Base-by-base conservation (phyloP, 2,329 filamentous ascomycete species). In the Neonectria hederae region DNA sequence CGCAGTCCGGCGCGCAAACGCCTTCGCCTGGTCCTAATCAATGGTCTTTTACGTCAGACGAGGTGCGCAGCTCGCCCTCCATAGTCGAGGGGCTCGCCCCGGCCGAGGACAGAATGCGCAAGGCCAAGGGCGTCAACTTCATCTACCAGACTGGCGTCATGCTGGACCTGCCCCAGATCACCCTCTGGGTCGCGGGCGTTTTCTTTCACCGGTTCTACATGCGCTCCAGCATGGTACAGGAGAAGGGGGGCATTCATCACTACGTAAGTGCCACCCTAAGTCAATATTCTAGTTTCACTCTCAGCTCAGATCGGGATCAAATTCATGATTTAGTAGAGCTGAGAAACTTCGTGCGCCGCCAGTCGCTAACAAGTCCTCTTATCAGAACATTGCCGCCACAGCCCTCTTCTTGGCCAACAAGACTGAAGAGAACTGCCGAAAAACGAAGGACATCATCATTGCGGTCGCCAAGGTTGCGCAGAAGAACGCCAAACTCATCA, bases 121-220 rank as follows among this genome's bases (percentile, higher is more conserved):
- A 96, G 60, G 91, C 92, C 65, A 98, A 98, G 78, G 95, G 96
- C 51, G 91, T 97, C 76, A 97, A 97, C 78, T 99, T 99, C 80
- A 97, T 99, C 74, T 90, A 93, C 67, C 94, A 97, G 78, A 93
- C 95, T 48, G 96, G 95, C 68, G 93, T 97, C 70, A 89, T 97
- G 83, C 87, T 98, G 56, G 95, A 97, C 76, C 83, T 98, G 54
- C 95, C 95, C 13, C 94, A 97, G 78, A 89, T 96, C 60, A 98
- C 96, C 0, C 84, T 99, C 45, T 94, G 92, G 79, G 97, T 97
- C 0, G 96, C 96, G 0, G 92, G 92, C 19, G 91, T 97, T 46
- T 98, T 97, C 82, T 94, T 99, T 78, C 95, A 99, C 78, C 89
- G 96, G 32, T 98, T 97, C 78, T 94, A 94, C 77, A 97, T 98